Base-by-base conservation (phyloP, 169 alveolate genomes). In the Plasmodium gonderi region DNA sequence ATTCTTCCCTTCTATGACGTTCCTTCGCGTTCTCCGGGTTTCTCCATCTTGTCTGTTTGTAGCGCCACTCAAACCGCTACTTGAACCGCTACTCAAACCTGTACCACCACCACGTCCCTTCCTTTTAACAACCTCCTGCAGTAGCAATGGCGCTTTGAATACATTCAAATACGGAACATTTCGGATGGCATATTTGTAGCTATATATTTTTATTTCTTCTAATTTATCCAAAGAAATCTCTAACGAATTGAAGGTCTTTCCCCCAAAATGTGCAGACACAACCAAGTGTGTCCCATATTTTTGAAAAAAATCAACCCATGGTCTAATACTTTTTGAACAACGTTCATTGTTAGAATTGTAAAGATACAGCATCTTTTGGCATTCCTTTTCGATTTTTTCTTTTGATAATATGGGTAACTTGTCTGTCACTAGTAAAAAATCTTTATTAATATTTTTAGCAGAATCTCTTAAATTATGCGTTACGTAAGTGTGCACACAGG, bases 271-370 rank as follows among this genome's bases (percentile, higher is more conserved):
- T 6, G 92, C 92, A 31, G 92, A 68, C 40, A 83, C 4, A 38
- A 83, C 45, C 17, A 95, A 64, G 80, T 95, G 97, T 11, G 97
- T 95, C 45, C 97, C 97, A 82, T 92, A 95, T 20, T 89, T 72
- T 85, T 79, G 80, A 91, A 95, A 95, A 91, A 95, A 94, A 47
- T 92, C 76, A 2, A 95, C 87, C 97, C 97, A 95, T 17, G 47
- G 68, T 38, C 92, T 89, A 42, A 94, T 68, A 29, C 31, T 42
- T 68, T 51, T 54, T 79, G 78, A 23, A n/a, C 97, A 95, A 23
- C 42, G 26, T 14, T 33, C 78, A 60, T 72, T 83, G 33, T 11
- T 45, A 3, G 26, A 12, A 80, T 69, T 36, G 72, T 20, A 29
- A 1, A 47, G 49, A 76, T 69, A 69, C 29, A 38, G 4, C 60